phyloP scores from a whole-genome alignment of 495 filamentous ascomycete species.

The Aspergillus conjunctus region DNA sequence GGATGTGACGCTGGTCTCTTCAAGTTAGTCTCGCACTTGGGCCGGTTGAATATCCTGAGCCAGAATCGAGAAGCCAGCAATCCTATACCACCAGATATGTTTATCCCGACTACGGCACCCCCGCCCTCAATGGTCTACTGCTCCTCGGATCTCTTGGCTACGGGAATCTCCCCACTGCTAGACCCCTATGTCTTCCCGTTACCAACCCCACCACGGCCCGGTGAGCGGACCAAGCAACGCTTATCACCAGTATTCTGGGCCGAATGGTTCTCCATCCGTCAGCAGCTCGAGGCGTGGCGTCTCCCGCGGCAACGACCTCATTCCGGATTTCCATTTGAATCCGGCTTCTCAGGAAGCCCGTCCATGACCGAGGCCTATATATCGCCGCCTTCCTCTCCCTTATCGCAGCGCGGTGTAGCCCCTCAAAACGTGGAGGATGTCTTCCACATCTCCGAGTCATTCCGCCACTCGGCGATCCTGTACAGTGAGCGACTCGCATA shows the following conservation, averaged over 20 bases:
- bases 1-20: constrained; percentile 85
- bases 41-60: constrained; percentile 84
- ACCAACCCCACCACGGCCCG: constrained; percentile 33
- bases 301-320: constrained; percentile 54
- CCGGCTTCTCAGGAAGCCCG: constrained; percentile 29
- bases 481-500: constrained; percentile 88
- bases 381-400: constrained; percentile 35
- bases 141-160: constrained; percentile 25
- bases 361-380: constrained; percentile 26
- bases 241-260: constrained; percentile 69
- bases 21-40: constrained; percentile 74
- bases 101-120: constrained; percentile 36
- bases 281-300: constrained; percentile 78
- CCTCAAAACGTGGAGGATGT: constrained; percentile 52
- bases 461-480: constrained; percentile 84
- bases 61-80: constrained; percentile 63
- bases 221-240: constrained; percentile 27
- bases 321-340: constrained; percentile 28
- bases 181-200: constrained; percentile 32
- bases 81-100: constrained; percentile 32
- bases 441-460: constrained; percentile 78
- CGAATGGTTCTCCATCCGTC: constrained; percentile 81
- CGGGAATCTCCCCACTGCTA: constrained; percentile 14
- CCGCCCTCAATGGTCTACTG: constrained; percentile 44
- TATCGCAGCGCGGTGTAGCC: constrained; percentile 33